Conservation (phyloP, 495 filamentous ascomycete genomes). For the Penicillium crystallinum region DNA sequence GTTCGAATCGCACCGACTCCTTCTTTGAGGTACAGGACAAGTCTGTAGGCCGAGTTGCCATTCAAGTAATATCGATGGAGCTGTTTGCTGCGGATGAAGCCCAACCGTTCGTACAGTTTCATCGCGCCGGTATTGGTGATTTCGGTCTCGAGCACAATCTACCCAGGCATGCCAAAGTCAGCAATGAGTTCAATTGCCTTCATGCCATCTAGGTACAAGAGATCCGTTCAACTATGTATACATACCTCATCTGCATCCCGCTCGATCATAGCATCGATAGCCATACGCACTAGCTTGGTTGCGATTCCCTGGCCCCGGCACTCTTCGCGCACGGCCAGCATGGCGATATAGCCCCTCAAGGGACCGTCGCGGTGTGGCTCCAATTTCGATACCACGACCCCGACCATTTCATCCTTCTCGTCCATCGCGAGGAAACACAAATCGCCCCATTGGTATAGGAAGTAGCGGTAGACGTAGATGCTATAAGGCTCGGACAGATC, state of each 20-base stretch:
- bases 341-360: conserved; percentile 93
- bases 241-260: conserved; percentile 79
- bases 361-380: conserved; percentile 80
- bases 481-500: conserved; percentile 98
- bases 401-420: conserved; percentile 54
- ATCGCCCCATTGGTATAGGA: conserved; percentile 96
- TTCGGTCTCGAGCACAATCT: conserved; percentile 94
- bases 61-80: conserved; percentile 96
- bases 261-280: conserved; percentile 86
- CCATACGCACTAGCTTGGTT: conserved; percentile 79
- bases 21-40: conserved; percentile 78
- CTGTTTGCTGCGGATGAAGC: conserved; percentile 88
- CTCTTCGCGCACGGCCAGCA: conserved; percentile 80
- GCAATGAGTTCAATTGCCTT: too few species aligned
- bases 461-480: conserved; percentile 99
- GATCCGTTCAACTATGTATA: neutral
- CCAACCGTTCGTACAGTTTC: conserved; percentile 87
- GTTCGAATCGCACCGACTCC: conserved; percentile 41
- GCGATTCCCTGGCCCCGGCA: conserved; percentile 86
- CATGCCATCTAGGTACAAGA: neutral
- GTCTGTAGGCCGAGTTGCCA: conserved; percentile 86
- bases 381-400: conserved; percentile 94
- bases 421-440: conserved; percentile 89
- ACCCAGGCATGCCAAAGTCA: conserved; percentile 9
- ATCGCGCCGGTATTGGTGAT: conserved; percentile 89